Base-by-base conservation (phyloP, 805 yeast genomes). In the Yamadazyma sp. region DNA sequence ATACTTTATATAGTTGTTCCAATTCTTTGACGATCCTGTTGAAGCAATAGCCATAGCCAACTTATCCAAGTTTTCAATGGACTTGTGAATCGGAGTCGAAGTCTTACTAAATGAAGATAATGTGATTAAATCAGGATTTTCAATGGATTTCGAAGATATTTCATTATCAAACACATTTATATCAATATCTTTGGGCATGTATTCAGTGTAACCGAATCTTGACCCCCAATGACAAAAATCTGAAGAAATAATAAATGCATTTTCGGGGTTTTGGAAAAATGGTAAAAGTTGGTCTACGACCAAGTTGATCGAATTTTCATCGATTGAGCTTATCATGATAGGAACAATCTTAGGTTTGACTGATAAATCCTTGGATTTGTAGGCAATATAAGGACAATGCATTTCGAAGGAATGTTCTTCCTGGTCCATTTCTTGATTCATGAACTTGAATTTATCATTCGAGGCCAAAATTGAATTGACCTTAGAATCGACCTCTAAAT, bases 171-270 rank as follows among this genome's bases (percentile, higher is more conserved):
- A 28, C 4, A 33, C 31, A 21, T 13, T 21, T 7, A 27, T n/a
- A 17, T 33, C 31, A 18, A 17, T 5, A n/a, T 29, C 33, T 10
- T 35, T 11, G 3, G 44, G 39, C 6, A 56, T 43, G 40, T 66
- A 69, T 39, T 53, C 51, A 10, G 75, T 67, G 44, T 64, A 70
- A 8, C 64, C 67, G 38, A 71, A 70, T 11, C 75, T 54, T 10
- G 59, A 39, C 7, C 76, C 76, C 98, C 98, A 93, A 55, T 93
- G 98, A 53, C 97, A 89, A 51, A 93, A 93, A 62, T 93, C 98
- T 2, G 91, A 76, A 53, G 95, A 84, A 4, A 93, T 70, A 11
- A 86, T 77, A 56, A 93, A 85, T 2, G 86, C 80, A 48, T 76
- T 78, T 16, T 60, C 58, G 20, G 73, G 70, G 47, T 80, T 73